phyloP scores from a whole-genome alignment of 805 yeast genomes.

The Hanseniaspora mollemarum region DNA sequence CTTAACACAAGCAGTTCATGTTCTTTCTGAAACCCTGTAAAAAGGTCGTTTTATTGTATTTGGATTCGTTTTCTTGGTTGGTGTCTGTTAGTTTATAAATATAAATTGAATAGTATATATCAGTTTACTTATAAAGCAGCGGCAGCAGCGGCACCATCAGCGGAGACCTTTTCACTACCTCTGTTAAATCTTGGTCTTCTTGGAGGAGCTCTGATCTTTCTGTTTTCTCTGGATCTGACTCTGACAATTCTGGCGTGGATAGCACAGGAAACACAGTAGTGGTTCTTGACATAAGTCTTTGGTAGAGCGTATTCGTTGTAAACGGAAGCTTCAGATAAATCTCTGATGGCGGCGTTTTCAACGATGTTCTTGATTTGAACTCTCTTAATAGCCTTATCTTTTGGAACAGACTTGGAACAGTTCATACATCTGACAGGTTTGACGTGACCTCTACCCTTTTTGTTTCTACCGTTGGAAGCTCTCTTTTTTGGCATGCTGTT shows the following conservation, averaged over 20 bases:
- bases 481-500: constrained; percentile 98
- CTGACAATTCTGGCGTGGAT: constrained; percentile 99
- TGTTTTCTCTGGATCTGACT: constrained; percentile 98
- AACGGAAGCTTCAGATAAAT: constrained; percentile 97
- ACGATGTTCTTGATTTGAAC: constrained; percentile 99
- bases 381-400: constrained; percentile 99
- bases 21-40: background rate
- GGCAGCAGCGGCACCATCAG: constrained; percentile 96
- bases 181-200: constrained; percentile 96
- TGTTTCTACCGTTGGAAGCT: constrained; percentile 99
- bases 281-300: constrained; percentile 98
- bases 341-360: constrained; percentile 99
- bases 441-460: constrained; percentile 99
- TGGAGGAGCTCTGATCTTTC: constrained; percentile 98
- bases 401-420: constrained; percentile 99
- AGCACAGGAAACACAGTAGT: constrained; percentile 99
- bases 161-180: constrained; percentile 81
- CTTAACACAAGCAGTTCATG: too few species aligned
- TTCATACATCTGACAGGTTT: constrained; percentile 99
- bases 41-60: background rate
- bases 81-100: constrained; percentile 1
- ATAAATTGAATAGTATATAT: background rate
- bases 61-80: background rate
- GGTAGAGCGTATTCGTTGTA: constrained; percentile 99
- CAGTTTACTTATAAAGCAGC: constrained; percentile 49